A percentile compares a stretch with the other conserved stretches of the same genome.
Conservation (phyloP, 768 basidiomycete genomes). For the Lactifluus rugatus region DNA sequence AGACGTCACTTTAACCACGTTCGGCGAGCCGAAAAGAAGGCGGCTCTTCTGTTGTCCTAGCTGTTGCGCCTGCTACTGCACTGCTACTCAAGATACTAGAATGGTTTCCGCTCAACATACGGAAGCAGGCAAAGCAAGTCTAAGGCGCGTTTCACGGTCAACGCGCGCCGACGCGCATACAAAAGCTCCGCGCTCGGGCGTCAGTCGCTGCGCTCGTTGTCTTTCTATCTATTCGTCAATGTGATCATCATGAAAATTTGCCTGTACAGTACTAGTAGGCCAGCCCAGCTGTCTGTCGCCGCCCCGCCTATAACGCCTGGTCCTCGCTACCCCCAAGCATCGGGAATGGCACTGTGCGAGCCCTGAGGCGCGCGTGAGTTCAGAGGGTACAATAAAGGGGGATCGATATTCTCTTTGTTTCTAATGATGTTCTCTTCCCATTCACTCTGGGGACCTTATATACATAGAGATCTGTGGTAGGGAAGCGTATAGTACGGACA, state of each 20-base stretch:
- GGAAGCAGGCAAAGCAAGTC: slow-evolving; percentile 25
- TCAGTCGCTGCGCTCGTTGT: slow-evolving; percentile 29
- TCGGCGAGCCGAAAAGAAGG: slow-evolving; percentile 23
- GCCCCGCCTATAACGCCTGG: slow-evolving; percentile 27
- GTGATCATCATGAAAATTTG: slow-evolving; percentile 31
- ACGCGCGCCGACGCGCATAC: slow-evolving; percentile 22
- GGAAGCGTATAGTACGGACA: too few relatives aligned
- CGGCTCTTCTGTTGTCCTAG: slow-evolving; percentile 13
- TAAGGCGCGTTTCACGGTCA: slow-evolving; percentile 22
- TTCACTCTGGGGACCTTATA: too few relatives aligned
- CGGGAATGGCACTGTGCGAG: slow-evolving; percentile 22
- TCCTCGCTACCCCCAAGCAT: slow-evolving; percentile 30
- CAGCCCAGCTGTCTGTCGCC: background rate
- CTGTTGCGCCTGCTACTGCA: slow-evolving; percentile 24
- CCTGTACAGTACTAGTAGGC: slow-evolving; percentile 21
- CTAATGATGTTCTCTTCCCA: too few relatives aligned
- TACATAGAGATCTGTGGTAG: too few relatives aligned
- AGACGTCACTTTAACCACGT: slow-evolving; percentile 30
- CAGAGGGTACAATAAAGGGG: too few relatives aligned
- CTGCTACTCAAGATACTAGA: slow-evolving; percentile 15
- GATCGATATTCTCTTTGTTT: too few relatives aligned
- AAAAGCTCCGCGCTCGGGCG: slow-evolving; percentile 26
- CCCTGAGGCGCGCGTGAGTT: too few relatives aligned
- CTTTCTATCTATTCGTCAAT: slow-evolving; percentile 35
- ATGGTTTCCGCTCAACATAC: slow-evolving; percentile 35